A percentile compares a stretch with the other conserved stretches of the same genome.
These are phyloP conservation scores for Lentinula guzmanii DNA, from an alignment of 768 basidiomycete species.

Conservation along the genomic window DNA sequence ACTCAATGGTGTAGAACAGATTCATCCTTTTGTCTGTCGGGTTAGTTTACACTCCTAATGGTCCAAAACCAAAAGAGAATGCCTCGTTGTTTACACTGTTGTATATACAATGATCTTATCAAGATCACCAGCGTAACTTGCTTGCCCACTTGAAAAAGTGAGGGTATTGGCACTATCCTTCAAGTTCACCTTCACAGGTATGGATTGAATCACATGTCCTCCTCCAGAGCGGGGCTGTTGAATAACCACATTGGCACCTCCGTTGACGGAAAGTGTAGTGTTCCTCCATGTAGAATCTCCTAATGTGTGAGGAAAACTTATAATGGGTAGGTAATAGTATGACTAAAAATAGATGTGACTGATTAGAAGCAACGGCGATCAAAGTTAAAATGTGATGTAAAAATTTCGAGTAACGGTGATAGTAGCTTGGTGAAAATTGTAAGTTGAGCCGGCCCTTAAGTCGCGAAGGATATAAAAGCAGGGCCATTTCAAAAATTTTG, in stretches of 20 bases:
- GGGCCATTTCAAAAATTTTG: too few relatives aligned
- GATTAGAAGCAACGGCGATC: too few relatives aligned
- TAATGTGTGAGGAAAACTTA: constrained; percentile 9
- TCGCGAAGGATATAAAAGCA: too few relatives aligned
- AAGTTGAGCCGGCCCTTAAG: too few relatives aligned
- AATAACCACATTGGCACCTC: constrained; percentile 43
- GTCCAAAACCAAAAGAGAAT: too few relatives aligned
- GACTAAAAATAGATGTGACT: too few relatives aligned
- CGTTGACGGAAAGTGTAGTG: constrained; percentile 60
- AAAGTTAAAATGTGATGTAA: too few relatives aligned
- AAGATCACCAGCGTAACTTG: constrained; percentile 52
- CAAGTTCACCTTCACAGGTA: constrained; percentile 48
- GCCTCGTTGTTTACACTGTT: constrained; percentile 9
- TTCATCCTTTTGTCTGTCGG: too few relatives aligned
- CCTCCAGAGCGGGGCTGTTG: constrained; percentile 57
- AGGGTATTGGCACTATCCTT: constrained; percentile 46
- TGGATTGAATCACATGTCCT: constrained; percentile 44
- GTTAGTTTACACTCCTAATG: too few relatives aligned
- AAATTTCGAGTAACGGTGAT: too few relatives aligned
- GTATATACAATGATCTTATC: constrained; percentile 59
- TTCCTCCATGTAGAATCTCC: constrained; percentile 53
- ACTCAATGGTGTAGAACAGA: too few relatives aligned
- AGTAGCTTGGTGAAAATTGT: too few relatives aligned
- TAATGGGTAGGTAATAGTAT: not conserved
- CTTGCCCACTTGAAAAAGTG: constrained; percentile 42